A percentile compares a stretch with the other conserved stretches of the same genome.
phyloP scores from a whole-genome alignment of 1,139 yeast genomes.

The Meyerozyma sp. region DNA sequence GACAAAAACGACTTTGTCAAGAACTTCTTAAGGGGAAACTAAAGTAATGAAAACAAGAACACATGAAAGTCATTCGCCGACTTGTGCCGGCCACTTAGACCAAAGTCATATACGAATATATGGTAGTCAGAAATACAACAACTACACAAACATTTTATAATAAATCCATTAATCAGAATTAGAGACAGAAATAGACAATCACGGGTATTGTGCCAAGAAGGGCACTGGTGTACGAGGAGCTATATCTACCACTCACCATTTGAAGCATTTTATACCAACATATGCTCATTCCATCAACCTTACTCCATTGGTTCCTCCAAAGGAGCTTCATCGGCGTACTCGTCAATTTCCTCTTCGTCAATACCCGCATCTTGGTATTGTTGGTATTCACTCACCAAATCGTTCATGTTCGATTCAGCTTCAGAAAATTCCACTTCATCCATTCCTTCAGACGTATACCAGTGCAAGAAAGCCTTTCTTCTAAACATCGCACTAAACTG shows the following conservation, averaged over 20 bases:
- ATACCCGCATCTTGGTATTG: slow-evolving; percentile 85
- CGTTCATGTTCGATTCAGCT: slow-evolving; percentile 80
- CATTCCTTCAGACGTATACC: slow-evolving; percentile 96
- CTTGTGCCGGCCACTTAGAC: neutral
- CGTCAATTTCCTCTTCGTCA: slow-evolving; percentile 68
- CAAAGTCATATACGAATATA: neutral
- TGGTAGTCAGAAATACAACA: neutral
- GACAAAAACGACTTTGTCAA: slow-evolving; percentile 56
- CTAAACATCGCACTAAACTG: slow-evolving; percentile 91
- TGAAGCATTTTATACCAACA: neutral
- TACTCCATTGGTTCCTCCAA: slow-evolving; percentile 50
- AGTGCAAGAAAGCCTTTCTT: slow-evolving; percentile 91
- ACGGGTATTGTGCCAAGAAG: neutral
- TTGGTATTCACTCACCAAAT: slow-evolving; percentile 83
- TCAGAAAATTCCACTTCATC: slow-evolving; percentile 90
- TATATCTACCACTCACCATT: neutral
- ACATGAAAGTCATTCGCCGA: neutral
- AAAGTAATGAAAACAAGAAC: slow-evolving; percentile 2
- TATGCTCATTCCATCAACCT: slow-evolving; percentile 4
- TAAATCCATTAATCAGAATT: slow-evolving; percentile 1
- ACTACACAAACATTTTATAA: neutral
- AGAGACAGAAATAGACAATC: slow-evolving; percentile 1
- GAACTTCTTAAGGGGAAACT: slow-evolving; percentile 65
- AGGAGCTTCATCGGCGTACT: slow-evolving; percentile 60
- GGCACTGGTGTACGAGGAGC: neutral